A percentile compares a stretch with the other conserved stretches of the same genome.
Conservation (phyloP, 164 flowering plant species). For the Kingdonia uniflora region DNA sequence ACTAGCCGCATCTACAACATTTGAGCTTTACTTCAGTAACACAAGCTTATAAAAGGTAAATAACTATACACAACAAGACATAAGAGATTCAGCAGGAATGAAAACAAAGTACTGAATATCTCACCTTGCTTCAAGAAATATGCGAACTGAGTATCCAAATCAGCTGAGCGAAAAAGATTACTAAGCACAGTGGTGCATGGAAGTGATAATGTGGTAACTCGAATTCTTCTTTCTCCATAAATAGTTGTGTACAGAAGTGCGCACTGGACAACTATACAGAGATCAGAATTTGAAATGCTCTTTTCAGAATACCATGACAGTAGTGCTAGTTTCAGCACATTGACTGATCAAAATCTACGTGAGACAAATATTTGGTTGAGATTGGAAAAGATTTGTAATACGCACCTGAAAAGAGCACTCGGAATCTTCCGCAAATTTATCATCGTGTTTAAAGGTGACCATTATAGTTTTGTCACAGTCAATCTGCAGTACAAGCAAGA, state of each 20-base stretch:
- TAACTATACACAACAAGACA: no score
- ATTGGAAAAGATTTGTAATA: no score
- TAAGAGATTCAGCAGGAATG: no score
- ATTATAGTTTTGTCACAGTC: constrained; percentile 88
- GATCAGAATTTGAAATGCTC: neutral
- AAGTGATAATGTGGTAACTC: constrained; percentile 80
- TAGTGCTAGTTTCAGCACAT: no score
- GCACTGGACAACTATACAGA: constrained; percentile 37
- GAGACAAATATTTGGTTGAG: no score
- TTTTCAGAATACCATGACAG: neutral
- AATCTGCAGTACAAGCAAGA: constrained; percentile 46
- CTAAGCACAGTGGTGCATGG: constrained; percentile 80
- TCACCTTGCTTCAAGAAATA: constrained; percentile 88
- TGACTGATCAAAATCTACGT: no score
- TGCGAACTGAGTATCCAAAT: constrained; percentile 87
- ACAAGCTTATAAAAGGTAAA: no score
- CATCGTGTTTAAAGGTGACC: constrained; percentile 85
- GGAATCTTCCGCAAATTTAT: constrained; percentile 76
- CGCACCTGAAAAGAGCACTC: constrained; percentile 83
- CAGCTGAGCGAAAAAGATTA: constrained; percentile 85
- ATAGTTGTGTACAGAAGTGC: constrained; percentile 98
- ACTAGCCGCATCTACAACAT: no score
- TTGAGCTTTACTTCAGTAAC: no score
- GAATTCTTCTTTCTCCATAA: constrained; percentile 94
- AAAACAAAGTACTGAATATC: no score